Evolutionary conservation across 805 yeast species (phyloP), one percentile per base, ranked within the genome.

Genomic region (Barnettozyma californica): DNA sequence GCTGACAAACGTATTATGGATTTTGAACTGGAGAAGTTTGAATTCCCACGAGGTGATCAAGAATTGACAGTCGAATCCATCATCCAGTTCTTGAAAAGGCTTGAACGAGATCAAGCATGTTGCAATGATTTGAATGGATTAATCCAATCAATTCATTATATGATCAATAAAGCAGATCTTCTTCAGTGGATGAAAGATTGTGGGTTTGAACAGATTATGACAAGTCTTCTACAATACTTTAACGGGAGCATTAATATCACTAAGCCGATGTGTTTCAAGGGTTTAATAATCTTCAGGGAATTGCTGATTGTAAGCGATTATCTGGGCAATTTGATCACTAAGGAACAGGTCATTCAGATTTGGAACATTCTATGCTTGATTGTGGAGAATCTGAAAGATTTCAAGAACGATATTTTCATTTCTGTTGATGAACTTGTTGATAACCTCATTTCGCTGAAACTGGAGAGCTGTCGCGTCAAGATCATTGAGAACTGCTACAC

Each of bases 351-450:
- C 10, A 16, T 49, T 4, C 38, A 48, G 5, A 45, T 59, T 9
- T 60, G 61, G 62, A 50, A 44, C 23, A 53, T 61, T 26, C 33
- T 58, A 36, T 34, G 51, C 0, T 50, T 60, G 57, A 49, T 61
- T 34, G 56, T 59, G 20, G 63, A 58, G 43, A 56, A 60, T 21
- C 43, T 61, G 46, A 59, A 50, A 21, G 53, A 49, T 23, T 55
- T 51, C 44, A 52, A 53, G 35, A 60, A 56, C 45, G 55, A 60
- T 9, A 52, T 61, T 6, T 60, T 49, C 31, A 42, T 59, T n/a
- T 50, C 59, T 11, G 53, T 57, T 35, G 63, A 60, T 43, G 65
- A 61, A 39, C 38, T 60, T n/a, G 51, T 51, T 27, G 61, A 57
- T 35, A 59, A 58, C 23, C 43, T 60, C 41, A 13, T 61, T 16